phyloP scores from a whole-genome alignment of 805 yeast genomes.

The Yarrowia keelungensis region DNA sequence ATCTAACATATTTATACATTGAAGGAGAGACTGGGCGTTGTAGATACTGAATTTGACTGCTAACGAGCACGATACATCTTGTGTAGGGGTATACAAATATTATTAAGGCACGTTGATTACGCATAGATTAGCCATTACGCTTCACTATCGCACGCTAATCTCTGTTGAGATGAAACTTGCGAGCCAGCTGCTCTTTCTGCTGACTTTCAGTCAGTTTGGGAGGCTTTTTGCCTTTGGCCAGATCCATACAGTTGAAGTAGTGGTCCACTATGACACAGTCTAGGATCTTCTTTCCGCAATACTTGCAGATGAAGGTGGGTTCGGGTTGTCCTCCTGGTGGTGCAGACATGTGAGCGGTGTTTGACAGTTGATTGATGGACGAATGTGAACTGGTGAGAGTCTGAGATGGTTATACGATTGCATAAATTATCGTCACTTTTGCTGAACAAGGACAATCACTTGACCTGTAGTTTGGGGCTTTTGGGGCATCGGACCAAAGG shows the following conservation, averaged over 20 bases:
- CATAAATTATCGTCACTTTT: background rate
- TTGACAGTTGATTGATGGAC: too few relatives aligned
- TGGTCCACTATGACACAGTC: slow-evolving; percentile 3
- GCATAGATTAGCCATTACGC: background rate
- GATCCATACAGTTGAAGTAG: background rate
- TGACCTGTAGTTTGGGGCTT: too few relatives aligned
- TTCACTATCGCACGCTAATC: background rate
- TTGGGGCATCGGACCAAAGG: too few relatives aligned
- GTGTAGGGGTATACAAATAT: too few relatives aligned
- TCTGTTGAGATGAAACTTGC: slow-evolving; percentile 10
- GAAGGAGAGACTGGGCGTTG: too few relatives aligned
- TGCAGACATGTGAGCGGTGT: background rate
- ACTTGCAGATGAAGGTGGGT: background rate
- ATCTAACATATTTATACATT: slow-evolving; percentile 22
- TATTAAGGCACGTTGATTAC: background rate
- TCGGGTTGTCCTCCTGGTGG: background rate
- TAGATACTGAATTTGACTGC: too few relatives aligned
- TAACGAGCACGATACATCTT: too few relatives aligned
- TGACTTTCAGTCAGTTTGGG: background rate
- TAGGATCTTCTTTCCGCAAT: background rate
- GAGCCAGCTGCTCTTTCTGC: background rate
- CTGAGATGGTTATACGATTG: background rate
- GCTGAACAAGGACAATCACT: background rate
- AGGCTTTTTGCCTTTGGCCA: background rate
- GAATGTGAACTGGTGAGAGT: too few relatives aligned